A percentile compares a stretch with the other conserved stretches of the same genome.
Conservation (phyloP, 2,329 filamentous ascomycete species). For the Neophaeococcomyces aloes region DNA sequence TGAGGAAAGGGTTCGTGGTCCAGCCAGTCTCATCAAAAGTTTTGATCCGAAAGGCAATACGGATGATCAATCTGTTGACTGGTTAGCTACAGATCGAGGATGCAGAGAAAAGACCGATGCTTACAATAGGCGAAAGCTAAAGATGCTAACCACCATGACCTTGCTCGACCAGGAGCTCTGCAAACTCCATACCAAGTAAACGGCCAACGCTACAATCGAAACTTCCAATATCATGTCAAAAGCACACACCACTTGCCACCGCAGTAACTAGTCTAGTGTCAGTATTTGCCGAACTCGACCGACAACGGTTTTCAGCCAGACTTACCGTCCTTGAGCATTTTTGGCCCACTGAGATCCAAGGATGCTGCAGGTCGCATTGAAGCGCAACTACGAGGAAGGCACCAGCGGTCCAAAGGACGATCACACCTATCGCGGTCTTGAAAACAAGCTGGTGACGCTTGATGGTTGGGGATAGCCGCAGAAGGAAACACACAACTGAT, state of each 20-base stretch:
- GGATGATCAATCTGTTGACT: slow-evolving; percentile 25
- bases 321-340: slow-evolving; percentile 18
- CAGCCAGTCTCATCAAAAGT: slow-evolving; percentile 24
- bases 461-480: slow-evolving; percentile 11
- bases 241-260: slow-evolving; percentile 28
- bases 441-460: slow-evolving; percentile 14
- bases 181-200: slow-evolving; percentile 24
- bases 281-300: neutral
- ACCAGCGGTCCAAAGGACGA: slow-evolving; percentile 10
- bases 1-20: slow-evolving; percentile 27
- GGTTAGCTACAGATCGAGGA: neutral
- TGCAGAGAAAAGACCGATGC: slow-evolving; percentile 11
- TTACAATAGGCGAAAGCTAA: slow-evolving; percentile 30
- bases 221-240: slow-evolving; percentile 28
- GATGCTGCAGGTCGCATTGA: slow-evolving; percentile 20
- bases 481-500: slow-evolving; percentile 19
- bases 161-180: slow-evolving; percentile 28
- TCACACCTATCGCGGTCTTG: slow-evolving; percentile 6
- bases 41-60: slow-evolving; percentile 28
- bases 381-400: slow-evolving; percentile 19
- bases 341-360: slow-evolving; percentile 17
- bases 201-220: slow-evolving; percentile 24
- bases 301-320: neutral
- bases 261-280: slow-evolving; percentile 19
- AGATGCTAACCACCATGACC: slow-evolving; percentile 24